Evolutionary conservation across 2,329 filamentous ascomycete species (phyloP).

Genomic region (Epichloe sibirici): DNA sequence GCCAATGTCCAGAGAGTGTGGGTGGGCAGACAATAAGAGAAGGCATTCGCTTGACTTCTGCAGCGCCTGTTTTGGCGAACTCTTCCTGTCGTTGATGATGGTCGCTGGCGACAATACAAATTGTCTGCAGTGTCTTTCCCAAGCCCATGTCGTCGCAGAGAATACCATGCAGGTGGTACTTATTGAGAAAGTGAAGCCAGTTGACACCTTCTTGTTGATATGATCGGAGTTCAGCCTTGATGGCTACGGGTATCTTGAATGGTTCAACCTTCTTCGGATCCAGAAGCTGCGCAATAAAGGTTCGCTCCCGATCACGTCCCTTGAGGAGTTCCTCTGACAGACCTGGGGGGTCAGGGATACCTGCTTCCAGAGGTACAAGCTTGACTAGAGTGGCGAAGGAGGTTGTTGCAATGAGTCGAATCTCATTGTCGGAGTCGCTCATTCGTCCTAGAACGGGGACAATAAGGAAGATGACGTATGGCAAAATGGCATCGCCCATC

Average conservation of each 20-base stretch:
- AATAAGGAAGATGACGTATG: constrained; percentile 97
- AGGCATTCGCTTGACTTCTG: constrained; percentile 68
- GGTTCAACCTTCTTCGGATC: constrained; percentile 94
- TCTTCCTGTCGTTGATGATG: constrained; percentile 90
- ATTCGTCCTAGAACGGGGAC: constrained; percentile 93
- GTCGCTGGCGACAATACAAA: constrained; percentile 96
- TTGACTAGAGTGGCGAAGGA: constrained; percentile 96
- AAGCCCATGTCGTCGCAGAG: constrained; percentile 99
- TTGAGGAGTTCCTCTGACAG: constrained; percentile 78
- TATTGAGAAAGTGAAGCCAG: constrained; percentile 96
- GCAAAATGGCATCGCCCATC: constrained; percentile 92
- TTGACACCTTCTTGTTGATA: constrained; percentile 99
- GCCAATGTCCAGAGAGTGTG: constrained; percentile 94
- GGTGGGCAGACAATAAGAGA: constrained; percentile 94
- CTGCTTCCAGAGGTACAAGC: constrained; percentile 88
- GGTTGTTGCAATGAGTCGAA: constrained; percentile 86
- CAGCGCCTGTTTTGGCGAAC: constrained; percentile 67
- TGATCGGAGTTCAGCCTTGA: constrained; percentile 90
- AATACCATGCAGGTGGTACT: constrained; percentile 94
- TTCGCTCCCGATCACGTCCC: constrained; percentile 85
- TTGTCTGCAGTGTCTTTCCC: constrained; percentile 90
- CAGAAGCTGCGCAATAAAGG: constrained; percentile 91
- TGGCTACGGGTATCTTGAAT: constrained; percentile 87
- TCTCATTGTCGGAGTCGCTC: constrained; percentile 96
- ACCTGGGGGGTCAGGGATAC: constrained; percentile 95